Conservation (phyloP, 2,329 filamentous ascomycete species). For the Ambrosiella xylebori region DNA sequence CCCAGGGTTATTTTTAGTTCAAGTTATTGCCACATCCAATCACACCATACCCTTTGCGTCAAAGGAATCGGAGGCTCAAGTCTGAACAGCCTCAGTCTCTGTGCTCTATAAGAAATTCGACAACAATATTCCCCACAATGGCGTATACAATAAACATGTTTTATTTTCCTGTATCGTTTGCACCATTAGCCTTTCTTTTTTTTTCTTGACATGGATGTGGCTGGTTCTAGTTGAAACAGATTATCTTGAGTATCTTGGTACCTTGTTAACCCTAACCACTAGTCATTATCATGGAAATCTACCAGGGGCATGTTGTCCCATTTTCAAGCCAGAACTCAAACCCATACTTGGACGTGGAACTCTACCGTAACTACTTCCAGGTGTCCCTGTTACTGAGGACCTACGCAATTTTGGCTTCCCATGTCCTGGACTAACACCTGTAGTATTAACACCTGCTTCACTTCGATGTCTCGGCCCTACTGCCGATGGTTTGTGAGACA, state of each 20-base stretch:
- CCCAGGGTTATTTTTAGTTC: too few relatives aligned
- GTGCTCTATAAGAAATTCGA: too few relatives aligned
- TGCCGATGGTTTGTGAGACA: not conserved
- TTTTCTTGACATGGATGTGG: too few relatives aligned
- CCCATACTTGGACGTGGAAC: constrained; percentile 8
- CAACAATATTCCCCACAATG: too few relatives aligned
- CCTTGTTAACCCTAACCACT: not conserved
- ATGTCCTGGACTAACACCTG: not conserved
- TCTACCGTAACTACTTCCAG: not conserved
- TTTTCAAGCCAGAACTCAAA: constrained; percentile 13
- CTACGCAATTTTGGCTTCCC: not conserved
- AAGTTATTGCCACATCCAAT: too few relatives aligned
- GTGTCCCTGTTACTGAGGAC: not conserved
- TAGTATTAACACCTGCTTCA: not conserved
- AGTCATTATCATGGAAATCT: not conserved
- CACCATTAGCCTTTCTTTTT: too few relatives aligned
- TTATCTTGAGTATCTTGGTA: not conserved
- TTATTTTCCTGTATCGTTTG: too few relatives aligned
- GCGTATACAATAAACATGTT: too few relatives aligned
- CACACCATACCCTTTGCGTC: too few relatives aligned
- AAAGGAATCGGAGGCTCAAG: too few relatives aligned
- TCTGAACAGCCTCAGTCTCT: too few relatives aligned
- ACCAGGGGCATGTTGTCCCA: constrained; percentile 8
- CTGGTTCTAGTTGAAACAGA: too few relatives aligned
- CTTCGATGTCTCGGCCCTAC: not conserved